Conservation (phyloP, 1,284 basidiomycete genomes). For the Marasmius tenuissimus region DNA sequence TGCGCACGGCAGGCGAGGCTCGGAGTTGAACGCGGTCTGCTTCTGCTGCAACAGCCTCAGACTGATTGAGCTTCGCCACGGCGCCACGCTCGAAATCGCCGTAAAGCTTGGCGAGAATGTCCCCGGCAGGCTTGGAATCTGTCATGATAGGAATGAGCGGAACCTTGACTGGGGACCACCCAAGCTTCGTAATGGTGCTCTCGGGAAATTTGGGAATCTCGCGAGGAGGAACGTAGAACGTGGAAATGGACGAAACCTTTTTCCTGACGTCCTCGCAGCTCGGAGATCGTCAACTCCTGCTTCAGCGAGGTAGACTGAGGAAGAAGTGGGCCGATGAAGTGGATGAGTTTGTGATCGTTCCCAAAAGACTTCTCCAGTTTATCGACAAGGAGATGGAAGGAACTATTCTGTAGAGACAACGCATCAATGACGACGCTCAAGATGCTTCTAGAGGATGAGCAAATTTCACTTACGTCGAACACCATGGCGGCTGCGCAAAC, state of each 20-base stretch:
- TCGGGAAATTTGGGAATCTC: neutral
- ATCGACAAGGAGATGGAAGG: slow-evolving; percentile 6
- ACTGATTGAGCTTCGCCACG: too few species aligned
- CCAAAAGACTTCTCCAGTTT: slow-evolving; percentile 8
- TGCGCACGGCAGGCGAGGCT: neutral
- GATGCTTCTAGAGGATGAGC: neutral
- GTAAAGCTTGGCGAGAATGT: neutral
- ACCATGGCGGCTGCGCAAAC: slow-evolving; percentile 5
- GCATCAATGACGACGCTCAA: neutral
- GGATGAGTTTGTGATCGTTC: slow-evolving; percentile 5
- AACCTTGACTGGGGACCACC: neutral
- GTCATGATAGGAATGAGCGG: neutral
- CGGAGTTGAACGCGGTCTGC: neutral
- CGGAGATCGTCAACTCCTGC: slow-evolving; percentile 3
- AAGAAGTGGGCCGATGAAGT: slow-evolving; percentile 7
- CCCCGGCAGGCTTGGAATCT: neutral
- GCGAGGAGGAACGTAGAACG: slow-evolving; percentile 9
- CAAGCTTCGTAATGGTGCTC: neutral
- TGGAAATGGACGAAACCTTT: slow-evolving; percentile 5
- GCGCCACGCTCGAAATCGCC: neutral
- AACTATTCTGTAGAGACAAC: slow-evolving; percentile 1
- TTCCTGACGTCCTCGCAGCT: slow-evolving; percentile 8
- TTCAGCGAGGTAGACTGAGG: slow-evolving; percentile 4
- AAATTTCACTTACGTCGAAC: slow-evolving; percentile 6
- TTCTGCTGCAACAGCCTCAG: too few species aligned